Percentiles rank a stretch among this genome's conserved stretches.
Evolutionary conservation across 768 basidiomycete species (phyloP).

Genomic region (Mycena belliarum): DNA sequence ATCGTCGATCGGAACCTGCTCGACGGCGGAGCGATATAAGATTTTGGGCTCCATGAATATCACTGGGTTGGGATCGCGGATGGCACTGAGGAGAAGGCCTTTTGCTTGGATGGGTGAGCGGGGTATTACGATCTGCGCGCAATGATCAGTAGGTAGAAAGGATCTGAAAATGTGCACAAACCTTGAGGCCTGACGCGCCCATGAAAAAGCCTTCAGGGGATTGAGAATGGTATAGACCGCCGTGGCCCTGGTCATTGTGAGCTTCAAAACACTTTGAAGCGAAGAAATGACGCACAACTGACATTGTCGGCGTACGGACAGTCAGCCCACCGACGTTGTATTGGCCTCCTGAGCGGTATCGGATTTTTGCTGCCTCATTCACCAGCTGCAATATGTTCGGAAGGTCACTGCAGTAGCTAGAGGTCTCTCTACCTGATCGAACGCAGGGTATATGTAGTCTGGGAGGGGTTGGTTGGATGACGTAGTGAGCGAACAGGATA

Average conservation of each 20-base stretch:
- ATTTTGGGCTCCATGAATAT: slow-evolving; percentile 96
- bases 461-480: background rate
- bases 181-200: slow-evolving; percentile 88
- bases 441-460: slow-evolving; percentile 89
- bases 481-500: background rate
- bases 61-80: slow-evolving; percentile 91
- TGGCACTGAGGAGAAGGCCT: slow-evolving; percentile 81
- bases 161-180: slow-evolving; percentile 28
- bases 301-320: slow-evolving; percentile 85
- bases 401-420: background rate
- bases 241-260: slow-evolving; percentile 57
- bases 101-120: slow-evolving; percentile 96
- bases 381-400: slow-evolving; percentile 59
- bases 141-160: background rate
- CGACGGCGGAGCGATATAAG: slow-evolving; percentile 91
- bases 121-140: slow-evolving; percentile 76
- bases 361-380: slow-evolving; percentile 92
- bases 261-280: background rate
- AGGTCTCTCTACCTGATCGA: slow-evolving; percentile 69
- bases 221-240: slow-evolving; percentile 92
- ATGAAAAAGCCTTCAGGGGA: slow-evolving; percentile 95
- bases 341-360: slow-evolving; percentile 85
- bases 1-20: slow-evolving; percentile 91
- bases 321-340: slow-evolving; percentile 84
- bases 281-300: slow-evolving; percentile 54